A percentile compares a stretch with the other conserved stretches of the same genome.
Conservation (phyloP, 2,329 filamentous ascomycete species). For the Phoma sp. region DNA sequence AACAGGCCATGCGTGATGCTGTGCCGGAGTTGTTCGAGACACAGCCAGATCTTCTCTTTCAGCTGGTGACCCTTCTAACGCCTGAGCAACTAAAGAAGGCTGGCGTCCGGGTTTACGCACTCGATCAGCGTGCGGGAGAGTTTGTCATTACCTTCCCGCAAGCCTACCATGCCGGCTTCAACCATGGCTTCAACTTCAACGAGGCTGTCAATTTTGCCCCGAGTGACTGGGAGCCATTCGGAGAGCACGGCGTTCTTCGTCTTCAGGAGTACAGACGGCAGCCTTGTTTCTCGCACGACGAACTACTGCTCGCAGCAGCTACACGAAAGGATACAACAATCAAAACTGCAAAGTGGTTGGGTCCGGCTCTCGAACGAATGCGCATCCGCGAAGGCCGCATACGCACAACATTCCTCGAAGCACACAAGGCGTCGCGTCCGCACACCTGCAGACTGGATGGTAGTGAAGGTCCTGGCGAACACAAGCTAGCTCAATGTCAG, state of each 20-base stretch:
- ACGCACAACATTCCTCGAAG: conserved; percentile 71
- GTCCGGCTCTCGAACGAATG: conserved; percentile 82
- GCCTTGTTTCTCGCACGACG: conserved; percentile 96
- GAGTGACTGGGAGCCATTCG: conserved; percentile 91
- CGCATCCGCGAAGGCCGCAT: conserved; percentile 73
- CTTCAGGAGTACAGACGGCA: conserved; percentile 87
- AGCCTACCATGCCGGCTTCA: conserved; percentile 97
- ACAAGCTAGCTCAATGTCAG: conserved; percentile 26
- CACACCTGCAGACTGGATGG: conserved; percentile 57
- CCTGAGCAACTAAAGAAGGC: conserved; percentile 93
- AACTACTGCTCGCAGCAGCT: conserved; percentile 88
- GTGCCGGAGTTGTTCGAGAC: conserved; percentile 97
- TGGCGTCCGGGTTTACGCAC: conserved; percentile 87
- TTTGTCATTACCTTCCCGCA: conserved; percentile 97
- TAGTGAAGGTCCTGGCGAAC: conserved; percentile 50
- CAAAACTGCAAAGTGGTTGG: conserved; percentile 92
- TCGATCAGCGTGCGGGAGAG: conserved; percentile 95
- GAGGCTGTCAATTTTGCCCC: conserved; percentile 99
- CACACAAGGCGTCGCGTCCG: conserved; percentile 60
- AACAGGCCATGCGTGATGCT: conserved; percentile 91
- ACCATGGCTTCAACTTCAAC: conserved; percentile 98
- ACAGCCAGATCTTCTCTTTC: conserved; percentile 93
- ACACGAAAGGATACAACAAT: conserved; percentile 77
- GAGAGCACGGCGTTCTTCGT: conserved; percentile 82
- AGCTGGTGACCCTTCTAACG: conserved; percentile 93